phyloP scores from a whole-genome alignment of 441 rosid species.

The Bruguiera hainesii region DNA sequence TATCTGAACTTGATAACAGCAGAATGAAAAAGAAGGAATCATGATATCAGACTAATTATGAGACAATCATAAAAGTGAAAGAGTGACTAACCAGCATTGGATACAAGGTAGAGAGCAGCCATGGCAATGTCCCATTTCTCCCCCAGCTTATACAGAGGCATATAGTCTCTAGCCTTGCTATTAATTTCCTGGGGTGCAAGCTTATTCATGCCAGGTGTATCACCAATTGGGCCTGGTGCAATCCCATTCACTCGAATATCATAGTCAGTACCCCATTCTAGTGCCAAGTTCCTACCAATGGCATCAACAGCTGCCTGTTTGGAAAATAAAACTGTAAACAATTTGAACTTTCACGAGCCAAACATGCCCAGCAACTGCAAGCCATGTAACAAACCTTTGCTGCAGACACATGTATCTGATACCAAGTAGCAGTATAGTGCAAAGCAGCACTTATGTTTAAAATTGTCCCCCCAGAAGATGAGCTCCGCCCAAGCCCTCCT shows the following conservation, averaged over 20 bases:
- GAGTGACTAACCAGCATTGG: slow-evolving; percentile 60
- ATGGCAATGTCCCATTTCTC: slow-evolving; percentile 96
- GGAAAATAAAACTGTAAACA: slow-evolving; percentile 9
- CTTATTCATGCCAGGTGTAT: slow-evolving; percentile 81
- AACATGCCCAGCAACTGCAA: neutral
- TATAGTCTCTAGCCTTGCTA: slow-evolving; percentile 34
- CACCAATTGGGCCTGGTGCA: slow-evolving; percentile 86
- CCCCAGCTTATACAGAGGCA: slow-evolving; percentile 66
- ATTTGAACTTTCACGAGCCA: neutral
- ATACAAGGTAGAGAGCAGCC: slow-evolving; percentile 82
- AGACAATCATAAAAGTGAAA: neutral
- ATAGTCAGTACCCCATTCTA: slow-evolving; percentile 90
- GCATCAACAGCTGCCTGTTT: slow-evolving; percentile 87
- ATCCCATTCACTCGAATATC: slow-evolving; percentile 83
- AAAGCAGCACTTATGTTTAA: slow-evolving; percentile 85
- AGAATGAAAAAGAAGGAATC: neutral
- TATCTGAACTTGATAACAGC: neutral
- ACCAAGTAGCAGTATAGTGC: slow-evolving; percentile 87
- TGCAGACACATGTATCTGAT: slow-evolving; percentile 91
- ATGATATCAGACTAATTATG: neutral
- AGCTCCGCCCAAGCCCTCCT: slow-evolving; percentile 62
- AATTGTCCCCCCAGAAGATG: slow-evolving; percentile 54
- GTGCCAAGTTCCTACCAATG: slow-evolving; percentile 69
- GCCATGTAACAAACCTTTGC: slow-evolving; percentile 58
- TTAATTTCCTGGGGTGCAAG: slow-evolving; percentile 67